Percentiles rank a stretch among this genome's conserved stretches.
phyloP scores from a whole-genome alignment of 306 rosid species.

The Datisca glomerata region DNA sequence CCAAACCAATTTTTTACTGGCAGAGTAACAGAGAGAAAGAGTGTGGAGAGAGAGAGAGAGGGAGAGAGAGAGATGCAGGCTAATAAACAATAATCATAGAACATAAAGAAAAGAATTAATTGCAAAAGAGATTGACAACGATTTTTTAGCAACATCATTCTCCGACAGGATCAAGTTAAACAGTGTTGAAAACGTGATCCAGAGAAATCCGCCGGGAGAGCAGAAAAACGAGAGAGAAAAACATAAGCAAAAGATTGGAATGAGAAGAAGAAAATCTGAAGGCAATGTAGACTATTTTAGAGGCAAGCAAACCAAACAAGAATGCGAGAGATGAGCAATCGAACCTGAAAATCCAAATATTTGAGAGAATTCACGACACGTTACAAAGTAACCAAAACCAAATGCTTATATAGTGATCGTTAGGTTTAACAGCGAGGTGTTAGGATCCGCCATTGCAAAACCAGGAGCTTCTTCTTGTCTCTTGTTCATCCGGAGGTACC shows the following conservation, averaged over 20 bases:
- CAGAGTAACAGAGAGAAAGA: neutral
- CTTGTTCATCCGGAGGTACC: neutral
- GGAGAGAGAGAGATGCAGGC: neutral
- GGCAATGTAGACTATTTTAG: constrained; percentile 11
- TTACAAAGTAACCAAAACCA: neutral
- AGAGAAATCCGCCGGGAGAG: neutral
- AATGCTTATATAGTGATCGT: neutral
- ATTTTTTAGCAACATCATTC: neutral
- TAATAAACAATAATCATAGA: neutral
- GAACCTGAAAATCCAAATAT: constrained; percentile 10
- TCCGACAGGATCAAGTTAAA: neutral
- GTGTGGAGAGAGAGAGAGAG: neutral
- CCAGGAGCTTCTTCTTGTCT: neutral
- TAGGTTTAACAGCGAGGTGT: neutral
- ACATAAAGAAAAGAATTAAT: neutral
- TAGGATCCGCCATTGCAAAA: constrained; percentile 7
- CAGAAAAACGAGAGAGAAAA: neutral
- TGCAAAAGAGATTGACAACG: neutral
- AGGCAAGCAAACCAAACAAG: neutral
- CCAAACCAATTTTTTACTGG: neutral
- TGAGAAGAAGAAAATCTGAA: neutral
- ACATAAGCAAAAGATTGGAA: neutral
- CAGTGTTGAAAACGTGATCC: neutral
- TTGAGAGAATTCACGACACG: neutral
- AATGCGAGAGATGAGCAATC: neutral